Base-by-base conservation (phyloP, 2,329 filamentous ascomycete genomes). In the Cercospora sojina region DNA sequence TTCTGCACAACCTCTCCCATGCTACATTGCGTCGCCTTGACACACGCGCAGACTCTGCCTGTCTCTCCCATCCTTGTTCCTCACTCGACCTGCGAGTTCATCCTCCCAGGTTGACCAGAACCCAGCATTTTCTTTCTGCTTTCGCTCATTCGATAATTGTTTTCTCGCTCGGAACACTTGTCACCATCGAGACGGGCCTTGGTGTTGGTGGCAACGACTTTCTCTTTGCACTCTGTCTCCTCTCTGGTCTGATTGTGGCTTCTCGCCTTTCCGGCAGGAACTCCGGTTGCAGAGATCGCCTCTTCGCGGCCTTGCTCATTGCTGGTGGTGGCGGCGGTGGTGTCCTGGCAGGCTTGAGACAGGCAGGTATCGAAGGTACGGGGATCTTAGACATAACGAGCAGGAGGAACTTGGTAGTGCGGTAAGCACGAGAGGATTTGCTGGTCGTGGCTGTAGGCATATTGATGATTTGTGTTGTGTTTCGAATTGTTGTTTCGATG, bases 351-450 rank as follows among this genome's bases (percentile, higher is more conserved):
- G 29, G 29, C n/a, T 55, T 41, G 38, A 60, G 41, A 25, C 25
- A 60, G 23, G 23, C 20, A 6, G 25, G 41, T 16, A 60, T 29
- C 32, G 58, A 47, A 25, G 58, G 58, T 5, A 29, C 16, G 13
- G 59, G 59, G n/a, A 63, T 18, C 12, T 63, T 35, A 3, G 60
- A 63, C 27, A 63, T 38, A 32, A 63, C 20, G 16, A 63, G 60
- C 10, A 63, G 60, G 60, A 56, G 16, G 35, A 63, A 57, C 56
- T 63, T 63, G 5, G 60, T 63, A 13, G 35, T 29, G 25, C 35
- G 31, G 31, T 63, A 63, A 8, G 60, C 60, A 23, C 60, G 49
- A 13, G 60, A 63, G 12, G 60, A 29, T 23, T 57, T 57, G 53
- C 20, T 27, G 20, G 47, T 29, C 25, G 47, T 27, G 9, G 47